phyloP scores from a whole-genome alignment of 1,284 basidiomycete species.

The Mycena sp. region DNA sequence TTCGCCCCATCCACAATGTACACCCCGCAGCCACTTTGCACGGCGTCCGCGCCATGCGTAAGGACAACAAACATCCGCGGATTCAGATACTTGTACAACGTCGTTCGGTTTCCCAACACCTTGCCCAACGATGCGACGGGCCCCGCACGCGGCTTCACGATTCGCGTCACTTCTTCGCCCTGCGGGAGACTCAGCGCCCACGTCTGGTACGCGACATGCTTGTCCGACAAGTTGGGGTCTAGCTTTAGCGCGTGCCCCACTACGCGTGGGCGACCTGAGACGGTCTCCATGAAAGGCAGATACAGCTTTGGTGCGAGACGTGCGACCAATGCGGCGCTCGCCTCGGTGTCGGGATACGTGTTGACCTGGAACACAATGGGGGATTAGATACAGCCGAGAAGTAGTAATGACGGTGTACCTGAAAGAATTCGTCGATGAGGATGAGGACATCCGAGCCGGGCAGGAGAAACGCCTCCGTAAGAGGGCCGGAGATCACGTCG shows the following conservation, averaged over 20 bases:
- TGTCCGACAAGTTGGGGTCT: slow-evolving; percentile 53
- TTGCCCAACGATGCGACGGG: slow-evolving; percentile 83
- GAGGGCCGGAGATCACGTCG: slow-evolving; percentile 65
- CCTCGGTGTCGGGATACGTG: slow-evolving; percentile 69
- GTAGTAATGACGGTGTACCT: slow-evolving; percentile 49
- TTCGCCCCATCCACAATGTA: slow-evolving; percentile 84
- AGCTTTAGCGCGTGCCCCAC: slow-evolving; percentile 64
- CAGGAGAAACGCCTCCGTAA: slow-evolving; percentile 67
- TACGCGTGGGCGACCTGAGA: slow-evolving; percentile 53
- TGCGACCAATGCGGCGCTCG: slow-evolving; percentile 52
- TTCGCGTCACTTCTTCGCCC: slow-evolving; percentile 59
- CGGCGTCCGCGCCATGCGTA: slow-evolving; percentile 53
- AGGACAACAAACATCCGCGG: slow-evolving; percentile 79
- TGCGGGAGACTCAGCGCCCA: slow-evolving; percentile 73
- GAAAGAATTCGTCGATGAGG: slow-evolving; percentile 73
- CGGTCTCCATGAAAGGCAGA: slow-evolving; percentile 63
- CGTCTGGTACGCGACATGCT: slow-evolving; percentile 63
- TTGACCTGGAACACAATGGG: slow-evolving; percentile 60
- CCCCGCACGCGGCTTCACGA: slow-evolving; percentile 59
- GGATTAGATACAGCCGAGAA: background rate
- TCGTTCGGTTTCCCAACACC: slow-evolving; percentile 88
- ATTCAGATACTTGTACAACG: slow-evolving; percentile 96
- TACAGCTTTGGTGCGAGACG: slow-evolving; percentile 55
- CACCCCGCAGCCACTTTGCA: slow-evolving; percentile 75
- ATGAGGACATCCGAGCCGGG: slow-evolving; percentile 56